Conservation (phyloP, 345 rosid species). For the Geranium brycei region DNA sequence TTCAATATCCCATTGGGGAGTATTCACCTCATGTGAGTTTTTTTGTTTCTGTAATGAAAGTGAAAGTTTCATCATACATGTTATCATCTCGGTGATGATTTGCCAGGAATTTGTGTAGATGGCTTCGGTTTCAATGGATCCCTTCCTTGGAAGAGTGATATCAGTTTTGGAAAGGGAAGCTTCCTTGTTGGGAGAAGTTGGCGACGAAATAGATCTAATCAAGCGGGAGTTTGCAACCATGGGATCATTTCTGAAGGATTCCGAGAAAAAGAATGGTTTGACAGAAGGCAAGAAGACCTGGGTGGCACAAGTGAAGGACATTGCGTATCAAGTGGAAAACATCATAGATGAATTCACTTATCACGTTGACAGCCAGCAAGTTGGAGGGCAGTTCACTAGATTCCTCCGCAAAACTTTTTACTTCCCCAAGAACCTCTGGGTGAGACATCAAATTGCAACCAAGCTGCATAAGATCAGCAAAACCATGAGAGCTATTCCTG, state of each 20-base stretch:
- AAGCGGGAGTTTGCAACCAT: constrained; percentile 24
- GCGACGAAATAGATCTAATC: constrained; percentile 16
- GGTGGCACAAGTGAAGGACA: constrained; percentile 16
- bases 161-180: constrained; percentile 20
- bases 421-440: constrained; percentile 16
- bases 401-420: constrained; percentile 7
- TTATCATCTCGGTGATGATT: no score
- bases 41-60: no score
- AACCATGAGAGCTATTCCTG: constrained; percentile 16
- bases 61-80: no score
- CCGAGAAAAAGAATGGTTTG: constrained; percentile 1
- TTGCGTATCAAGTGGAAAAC: constrained; percentile 27
- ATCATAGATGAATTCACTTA: constrained; percentile 23
- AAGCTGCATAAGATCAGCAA: constrained; percentile 15
- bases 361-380: constrained; percentile 12
- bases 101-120: neutral
- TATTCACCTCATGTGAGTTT: no score
- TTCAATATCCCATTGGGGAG: no score
- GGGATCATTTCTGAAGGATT: constrained; percentile 23
- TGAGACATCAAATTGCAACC: constrained; percentile 16
- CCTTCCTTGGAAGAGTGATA: neutral
- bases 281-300: constrained; percentile 15
- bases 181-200: constrained; percentile 14
- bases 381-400: neutral
- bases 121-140: constrained; percentile 7